Conservation (phyloP, 345 rosid genomes). For the Dipteronia sinensis region DNA sequence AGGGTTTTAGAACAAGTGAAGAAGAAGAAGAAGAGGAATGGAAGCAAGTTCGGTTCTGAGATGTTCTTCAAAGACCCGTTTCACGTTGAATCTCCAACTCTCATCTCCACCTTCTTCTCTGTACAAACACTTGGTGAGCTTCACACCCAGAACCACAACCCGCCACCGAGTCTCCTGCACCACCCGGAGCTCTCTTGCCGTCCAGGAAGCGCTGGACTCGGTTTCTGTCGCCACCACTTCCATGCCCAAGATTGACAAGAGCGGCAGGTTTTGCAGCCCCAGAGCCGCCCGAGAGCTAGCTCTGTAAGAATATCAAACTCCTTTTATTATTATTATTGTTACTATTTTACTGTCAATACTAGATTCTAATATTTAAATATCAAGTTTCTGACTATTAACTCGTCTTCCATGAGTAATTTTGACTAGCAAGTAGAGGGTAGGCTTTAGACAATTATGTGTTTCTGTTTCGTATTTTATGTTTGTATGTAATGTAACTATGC, state of each 20-base stretch:
- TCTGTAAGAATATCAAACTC: slow-evolving; percentile 46
- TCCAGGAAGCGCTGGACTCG: slow-evolving; percentile 39
- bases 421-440: not conserved
- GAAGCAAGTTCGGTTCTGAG: slow-evolving; percentile 51
- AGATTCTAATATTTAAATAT: too few species aligned
- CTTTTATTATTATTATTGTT: too few species aligned
- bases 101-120: slow-evolving; percentile 7
- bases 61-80: slow-evolving; percentile 22
- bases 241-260: slow-evolving; percentile 86
- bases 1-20: not conserved
- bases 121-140: not conserved
- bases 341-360: not conserved
- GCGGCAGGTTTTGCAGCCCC: slow-evolving; percentile 95
- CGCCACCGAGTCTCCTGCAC: slow-evolving; percentile 7
- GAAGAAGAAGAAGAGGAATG: slow-evolving; percentile 25
- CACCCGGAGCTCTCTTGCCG: slow-evolving; percentile 37
- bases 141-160: not conserved
- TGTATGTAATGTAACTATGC: not conserved
- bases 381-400: not conserved
- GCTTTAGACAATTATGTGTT: not conserved
- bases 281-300: slow-evolving; percentile 99
- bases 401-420: too few species aligned
- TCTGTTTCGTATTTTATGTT: too few species aligned
- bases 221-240: slow-evolving; percentile 9
- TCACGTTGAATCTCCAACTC: slow-evolving; percentile 11